Evolutionary conservation across 176 grass and related monocot genomes (phyloP), one percentile per base, ranked within the genome.

Genomic region (Elymus sibiricus): DNA sequence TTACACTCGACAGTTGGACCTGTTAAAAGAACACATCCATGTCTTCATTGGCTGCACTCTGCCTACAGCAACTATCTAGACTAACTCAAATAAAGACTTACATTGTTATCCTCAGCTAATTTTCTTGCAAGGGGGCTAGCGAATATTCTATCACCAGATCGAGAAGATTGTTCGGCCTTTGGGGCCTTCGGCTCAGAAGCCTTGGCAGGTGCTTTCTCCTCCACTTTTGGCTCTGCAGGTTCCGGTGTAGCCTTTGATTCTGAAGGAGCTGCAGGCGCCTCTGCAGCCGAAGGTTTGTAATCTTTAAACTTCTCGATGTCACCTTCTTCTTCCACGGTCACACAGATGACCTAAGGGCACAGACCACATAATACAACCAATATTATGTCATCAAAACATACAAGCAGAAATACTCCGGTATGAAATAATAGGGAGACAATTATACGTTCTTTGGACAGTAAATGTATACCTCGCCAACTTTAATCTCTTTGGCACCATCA

Each of bases 91-190:
- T 42, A 66, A 79, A 67, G 14, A 38, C 84, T 71, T 69, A 84
- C 95, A 85, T 98, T 89, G 81, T 91, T 98, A 84, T 98, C 96
- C 85, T 95, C 96, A 34, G 93, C 96, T 29, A 95, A 79, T 84
- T 98, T 98, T 79, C 96, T 92, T 27, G 95, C 95, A 62, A 94
- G 89, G 77, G 95, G 95, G 40, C 93, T 95, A 47, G 89, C 80
- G 60, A 95, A 98, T 72, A 98, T 92, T 27, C 95, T 81, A 38
- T 95, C 93, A 28, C 91, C 91, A 68, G 82, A 51, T 75, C 42
- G 85, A 85, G 87, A 93, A 88, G 64, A 15, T 55, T 94, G 85
- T 79, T 98, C 90, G 6, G 58, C 88, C 70, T 91, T 94, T 43
- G 83, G 2, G 38, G 88, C 86, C 86, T 92, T 89, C 0, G 78